Percentiles rank a stretch among this genome's conserved stretches.
Evolutionary conservation across 306 rosid species (phyloP).

Genomic region (Geum urbanum): DNA sequence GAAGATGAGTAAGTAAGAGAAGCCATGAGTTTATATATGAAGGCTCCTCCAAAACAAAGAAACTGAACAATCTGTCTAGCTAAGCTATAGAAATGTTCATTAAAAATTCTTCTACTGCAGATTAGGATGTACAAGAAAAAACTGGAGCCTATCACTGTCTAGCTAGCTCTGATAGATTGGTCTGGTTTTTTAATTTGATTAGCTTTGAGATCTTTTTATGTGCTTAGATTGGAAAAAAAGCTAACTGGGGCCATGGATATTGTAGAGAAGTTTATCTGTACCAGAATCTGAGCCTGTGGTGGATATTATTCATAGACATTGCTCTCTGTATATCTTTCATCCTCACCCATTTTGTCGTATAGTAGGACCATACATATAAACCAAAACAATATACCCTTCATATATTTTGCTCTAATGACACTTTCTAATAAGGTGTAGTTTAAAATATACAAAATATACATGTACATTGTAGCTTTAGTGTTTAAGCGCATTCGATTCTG

Average conservation of each 20-base stretch:
- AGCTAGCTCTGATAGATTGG: conserved; percentile 1
- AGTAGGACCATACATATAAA: not conserved
- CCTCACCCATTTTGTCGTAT: conserved; percentile 30
- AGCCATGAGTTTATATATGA: conserved; percentile 40
- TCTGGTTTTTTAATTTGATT: conserved; percentile 8
- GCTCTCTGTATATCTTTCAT: conserved; percentile 39
- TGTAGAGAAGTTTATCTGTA: conserved; percentile 40
- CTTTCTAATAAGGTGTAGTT: too few species aligned
- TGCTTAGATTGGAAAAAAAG: conserved; percentile 7
- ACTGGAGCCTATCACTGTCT: not conserved
- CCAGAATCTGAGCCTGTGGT: conserved; percentile 74
- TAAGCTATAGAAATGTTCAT: not conserved
- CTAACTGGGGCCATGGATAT: conserved; percentile 14
- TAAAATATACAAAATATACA: too few species aligned
- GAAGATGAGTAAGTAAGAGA: conserved; percentile 54
- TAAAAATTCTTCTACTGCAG: not conserved
- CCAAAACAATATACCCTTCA: not conserved
- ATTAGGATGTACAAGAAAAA: conserved; percentile 7
- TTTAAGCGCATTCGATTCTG: not conserved
- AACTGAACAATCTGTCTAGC: conserved; percentile 1
- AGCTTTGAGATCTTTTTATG: conserved; percentile 11
- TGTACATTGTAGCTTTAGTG: too few species aligned
- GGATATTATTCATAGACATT: conserved; percentile 32
- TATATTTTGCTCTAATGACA: too few species aligned
- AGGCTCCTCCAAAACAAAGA: conserved; percentile 19